phyloP scores from a whole-genome alignment of 306 rosid genomes.

The Sicyos edulis region DNA sequence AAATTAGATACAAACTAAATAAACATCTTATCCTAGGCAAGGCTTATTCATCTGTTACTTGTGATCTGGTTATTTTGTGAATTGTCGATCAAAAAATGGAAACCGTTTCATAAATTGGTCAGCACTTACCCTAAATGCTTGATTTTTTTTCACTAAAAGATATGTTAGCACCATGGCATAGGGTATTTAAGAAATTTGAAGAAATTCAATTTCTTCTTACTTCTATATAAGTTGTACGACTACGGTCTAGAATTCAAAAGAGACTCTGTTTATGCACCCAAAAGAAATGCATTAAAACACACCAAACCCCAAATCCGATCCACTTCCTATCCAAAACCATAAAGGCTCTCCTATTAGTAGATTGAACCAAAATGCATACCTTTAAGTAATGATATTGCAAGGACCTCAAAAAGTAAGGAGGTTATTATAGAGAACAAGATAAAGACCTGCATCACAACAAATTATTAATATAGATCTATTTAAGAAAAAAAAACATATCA shows the following conservation, averaged over 20 bases:
- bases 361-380: slow-evolving; percentile 43
- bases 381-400: slow-evolving; percentile 56
- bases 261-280: too few relatives aligned
- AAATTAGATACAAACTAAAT: neutral
- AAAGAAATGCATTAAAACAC: too few relatives aligned
- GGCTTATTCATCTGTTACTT: neutral
- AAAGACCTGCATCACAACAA: slow-evolving; percentile 63
- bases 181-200: too few relatives aligned
- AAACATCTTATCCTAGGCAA: neutral
- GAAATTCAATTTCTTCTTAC: too few relatives aligned
- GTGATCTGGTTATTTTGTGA: neutral
- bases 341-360: slow-evolving; percentile 4
- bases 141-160: too few relatives aligned
- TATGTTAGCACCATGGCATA: too few relatives aligned
- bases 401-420: slow-evolving; percentile 64
- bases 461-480: neutral
- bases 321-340: neutral
- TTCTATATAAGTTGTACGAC: too few relatives aligned
- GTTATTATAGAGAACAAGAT: slow-evolving; percentile 51
- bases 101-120: too few relatives aligned
- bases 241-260: too few relatives aligned
- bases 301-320: too few relatives aligned
- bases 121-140: too few relatives aligned
- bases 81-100: neutral
- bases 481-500: neutral